These are phyloP conservation scores for Candida piceae DNA, from an alignment of 805 yeast genomes.

Conservation along the genomic window DNA sequence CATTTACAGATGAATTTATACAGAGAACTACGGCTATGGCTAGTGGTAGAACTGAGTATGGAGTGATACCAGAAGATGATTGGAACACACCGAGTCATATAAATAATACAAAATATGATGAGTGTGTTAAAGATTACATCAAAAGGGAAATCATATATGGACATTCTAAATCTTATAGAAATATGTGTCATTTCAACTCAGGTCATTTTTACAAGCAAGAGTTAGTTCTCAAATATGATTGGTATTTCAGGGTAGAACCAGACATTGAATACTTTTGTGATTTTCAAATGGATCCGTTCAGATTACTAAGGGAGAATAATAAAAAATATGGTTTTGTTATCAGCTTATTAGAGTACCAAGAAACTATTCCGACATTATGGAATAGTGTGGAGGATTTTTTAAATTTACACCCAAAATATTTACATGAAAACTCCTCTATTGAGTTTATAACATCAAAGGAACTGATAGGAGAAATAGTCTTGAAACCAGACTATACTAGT, in stretches of 20 bases:
- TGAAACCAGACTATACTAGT: slow-evolving; percentile 37
- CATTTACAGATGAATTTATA: slow-evolving; percentile 59
- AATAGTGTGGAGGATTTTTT: slow-evolving; percentile 61
- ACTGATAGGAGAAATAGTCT: slow-evolving; percentile 40
- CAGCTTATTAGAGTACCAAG: slow-evolving; percentile 72
- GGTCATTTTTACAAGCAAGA: slow-evolving; percentile 85
- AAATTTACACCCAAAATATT: slow-evolving; percentile 49
- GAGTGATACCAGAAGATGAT: slow-evolving; percentile 56
- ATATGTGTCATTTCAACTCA: slow-evolving; percentile 94
- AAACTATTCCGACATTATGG: slow-evolving; percentile 87
- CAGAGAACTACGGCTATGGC: slow-evolving; percentile 58
- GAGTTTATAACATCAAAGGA: slow-evolving; percentile 52
- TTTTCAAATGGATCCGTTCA: slow-evolving; percentile 82
- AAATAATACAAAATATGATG: slow-evolving; percentile 50
- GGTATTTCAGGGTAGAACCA: slow-evolving; percentile 95
- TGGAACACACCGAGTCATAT: slow-evolving; percentile 79
- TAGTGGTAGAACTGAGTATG: slow-evolving; percentile 63
- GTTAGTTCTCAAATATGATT: slow-evolving; percentile 66
- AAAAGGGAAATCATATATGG: slow-evolving; percentile 58
- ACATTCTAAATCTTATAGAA: slow-evolving; percentile 63
- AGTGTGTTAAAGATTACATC: slow-evolving; percentile 39
- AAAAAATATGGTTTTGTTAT: slow-evolving; percentile 88
- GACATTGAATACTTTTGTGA: slow-evolving; percentile 87
- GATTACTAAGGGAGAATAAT: slow-evolving; percentile 65
- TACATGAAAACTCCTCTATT: slow-evolving; percentile 61